These are phyloP conservation scores for Colletotrichum tropicicola DNA, from an alignment of 2,329 filamentous ascomycete genomes.

Conservation along the genomic window DNA sequence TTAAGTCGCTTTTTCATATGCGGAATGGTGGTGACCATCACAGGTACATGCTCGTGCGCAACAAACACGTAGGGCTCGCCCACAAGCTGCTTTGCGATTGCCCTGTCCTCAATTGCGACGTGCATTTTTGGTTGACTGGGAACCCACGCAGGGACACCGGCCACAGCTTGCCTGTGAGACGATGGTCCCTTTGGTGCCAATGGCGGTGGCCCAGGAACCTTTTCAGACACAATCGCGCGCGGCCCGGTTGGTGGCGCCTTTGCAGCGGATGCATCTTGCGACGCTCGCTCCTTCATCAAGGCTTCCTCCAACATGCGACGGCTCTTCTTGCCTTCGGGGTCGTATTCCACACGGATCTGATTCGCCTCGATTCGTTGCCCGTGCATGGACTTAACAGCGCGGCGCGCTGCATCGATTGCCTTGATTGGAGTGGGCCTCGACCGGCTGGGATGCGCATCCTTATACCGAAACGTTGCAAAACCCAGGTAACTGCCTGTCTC, in stretches of 20 bases:
- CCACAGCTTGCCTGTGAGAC: constrained; percentile 52
- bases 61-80: constrained; percentile 92
- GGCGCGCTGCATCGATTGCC: constrained; percentile 83
- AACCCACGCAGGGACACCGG: constrained; percentile 41
- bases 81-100: constrained; percentile 74
- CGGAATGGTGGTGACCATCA: constrained; percentile 83
- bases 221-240: constrained; percentile 43
- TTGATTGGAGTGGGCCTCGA: constrained; percentile 64
- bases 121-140: constrained; percentile 57
- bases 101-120: constrained; percentile 70
- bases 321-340: constrained; percentile 87
- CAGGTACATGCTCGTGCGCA: constrained; percentile 85
- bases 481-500: constrained; percentile 94
- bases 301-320: constrained; percentile 79
- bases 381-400: constrained; percentile 80
- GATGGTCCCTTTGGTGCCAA: constrained; percentile 89
- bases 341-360: constrained; percentile 83
- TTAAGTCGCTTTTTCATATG: constrained; percentile 93
- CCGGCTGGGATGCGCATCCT: constrained; percentile 70
- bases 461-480: constrained; percentile 90
- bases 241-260: constrained; percentile 48
- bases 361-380: constrained; percentile 82
- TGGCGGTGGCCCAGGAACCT: constrained; percentile 74
- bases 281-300: constrained; percentile 71
- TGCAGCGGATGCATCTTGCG: constrained; percentile 38